phyloP scores from a whole-genome alignment of 306 rosid species.

The Datisca glomerata region DNA sequence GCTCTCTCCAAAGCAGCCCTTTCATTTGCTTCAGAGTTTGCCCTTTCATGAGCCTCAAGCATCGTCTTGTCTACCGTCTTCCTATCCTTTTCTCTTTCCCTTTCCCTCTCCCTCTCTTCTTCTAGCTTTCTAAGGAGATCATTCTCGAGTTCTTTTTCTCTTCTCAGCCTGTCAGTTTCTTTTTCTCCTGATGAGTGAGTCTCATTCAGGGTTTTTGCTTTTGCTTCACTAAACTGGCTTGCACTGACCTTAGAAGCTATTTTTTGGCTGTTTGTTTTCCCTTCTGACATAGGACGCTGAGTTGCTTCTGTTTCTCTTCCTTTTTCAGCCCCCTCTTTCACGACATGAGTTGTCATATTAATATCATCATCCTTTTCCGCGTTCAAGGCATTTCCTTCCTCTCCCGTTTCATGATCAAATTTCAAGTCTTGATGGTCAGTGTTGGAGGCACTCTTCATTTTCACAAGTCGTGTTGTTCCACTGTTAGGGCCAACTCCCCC shows the following conservation, averaged over 20 bases:
- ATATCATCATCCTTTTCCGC: slow-evolving; percentile 24
- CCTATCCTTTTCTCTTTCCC: slow-evolving; percentile 94
- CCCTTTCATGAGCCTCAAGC: slow-evolving; percentile 62
- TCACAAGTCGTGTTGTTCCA: slow-evolving; percentile 19
- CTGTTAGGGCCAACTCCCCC: slow-evolving; percentile 24
- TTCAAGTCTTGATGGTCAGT: slow-evolving; percentile 31
- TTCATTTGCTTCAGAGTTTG: slow-evolving; percentile 7
- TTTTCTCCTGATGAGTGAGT: slow-evolving; percentile 25
- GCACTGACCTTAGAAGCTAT: slow-evolving; percentile 24
- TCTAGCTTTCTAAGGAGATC: slow-evolving; percentile 59
- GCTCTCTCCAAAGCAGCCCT: slow-evolving; percentile 82
- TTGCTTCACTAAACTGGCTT: slow-evolving; percentile 28
- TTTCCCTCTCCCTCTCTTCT: slow-evolving; percentile 89
- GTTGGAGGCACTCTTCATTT: slow-evolving; percentile 22
- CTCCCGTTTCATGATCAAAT: slow-evolving; percentile 28
- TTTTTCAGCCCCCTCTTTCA: slow-evolving; percentile 20
- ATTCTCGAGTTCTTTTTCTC: slow-evolving; percentile 53
- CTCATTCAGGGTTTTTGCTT: slow-evolving; percentile 31
- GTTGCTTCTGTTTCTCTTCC: slow-evolving; percentile 25
- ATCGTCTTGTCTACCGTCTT: slow-evolving; percentile 66
- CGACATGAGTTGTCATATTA: slow-evolving; percentile 15
- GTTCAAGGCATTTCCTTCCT: slow-evolving; percentile 21
- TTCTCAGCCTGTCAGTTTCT: slow-evolving; percentile 46
- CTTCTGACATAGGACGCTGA: slow-evolving; percentile 22
- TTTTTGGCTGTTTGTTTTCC: slow-evolving; percentile 23